Evolutionary conservation across 108 stramenopile species (phyloP).

Genomic region (Nitzschia inconspicua): DNA sequence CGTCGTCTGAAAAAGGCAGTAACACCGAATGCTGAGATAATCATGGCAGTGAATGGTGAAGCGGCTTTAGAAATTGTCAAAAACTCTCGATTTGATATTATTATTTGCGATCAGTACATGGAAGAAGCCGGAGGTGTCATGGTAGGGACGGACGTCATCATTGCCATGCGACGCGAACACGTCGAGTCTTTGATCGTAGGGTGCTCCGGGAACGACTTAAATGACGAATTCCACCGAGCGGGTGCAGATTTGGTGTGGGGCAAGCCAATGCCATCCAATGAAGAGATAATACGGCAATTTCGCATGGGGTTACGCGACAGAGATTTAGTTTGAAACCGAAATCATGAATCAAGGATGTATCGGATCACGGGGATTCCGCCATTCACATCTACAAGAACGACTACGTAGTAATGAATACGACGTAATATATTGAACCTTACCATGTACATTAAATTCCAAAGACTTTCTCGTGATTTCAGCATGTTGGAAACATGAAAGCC

Average conservation of each 20-base stretch:
- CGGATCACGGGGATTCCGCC: too few relatives aligned
- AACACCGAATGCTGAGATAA: conserved; percentile 17
- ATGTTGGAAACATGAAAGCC: too few relatives aligned
- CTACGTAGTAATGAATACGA: too few relatives aligned
- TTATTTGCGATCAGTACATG: conserved; percentile 43
- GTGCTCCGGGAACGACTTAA: conserved; percentile 37
- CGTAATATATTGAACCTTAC: too few relatives aligned
- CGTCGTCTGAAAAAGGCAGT: conserved; percentile 25
- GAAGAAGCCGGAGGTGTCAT: conserved; percentile 42
- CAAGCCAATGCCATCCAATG: conserved; percentile 54
- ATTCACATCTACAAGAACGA: too few relatives aligned
- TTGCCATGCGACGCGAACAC: conserved; percentile 22
- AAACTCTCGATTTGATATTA: conserved; percentile 24
- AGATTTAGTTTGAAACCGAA: too few relatives aligned
- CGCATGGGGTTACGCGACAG: conserved; percentile 3
- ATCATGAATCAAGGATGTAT: too few relatives aligned
- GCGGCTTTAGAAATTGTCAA: conserved; percentile 27
- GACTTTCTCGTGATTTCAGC: too few relatives aligned
- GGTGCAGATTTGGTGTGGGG: conserved; percentile 58
- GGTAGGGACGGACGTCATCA: conserved; percentile 33
- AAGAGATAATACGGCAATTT: conserved; percentile 35
- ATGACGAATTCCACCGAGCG: conserved; percentile 19
- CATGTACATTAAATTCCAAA: too few relatives aligned
- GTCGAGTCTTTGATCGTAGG: conserved; percentile 37
- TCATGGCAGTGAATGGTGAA: conserved; percentile 31